Percentiles rank a stretch among this genome's conserved stretches.
These are phyloP conservation scores for Rutstroemia sp. DNA, from an alignment of 2,329 filamentous ascomycete genomes.

Conservation along the genomic window DNA sequence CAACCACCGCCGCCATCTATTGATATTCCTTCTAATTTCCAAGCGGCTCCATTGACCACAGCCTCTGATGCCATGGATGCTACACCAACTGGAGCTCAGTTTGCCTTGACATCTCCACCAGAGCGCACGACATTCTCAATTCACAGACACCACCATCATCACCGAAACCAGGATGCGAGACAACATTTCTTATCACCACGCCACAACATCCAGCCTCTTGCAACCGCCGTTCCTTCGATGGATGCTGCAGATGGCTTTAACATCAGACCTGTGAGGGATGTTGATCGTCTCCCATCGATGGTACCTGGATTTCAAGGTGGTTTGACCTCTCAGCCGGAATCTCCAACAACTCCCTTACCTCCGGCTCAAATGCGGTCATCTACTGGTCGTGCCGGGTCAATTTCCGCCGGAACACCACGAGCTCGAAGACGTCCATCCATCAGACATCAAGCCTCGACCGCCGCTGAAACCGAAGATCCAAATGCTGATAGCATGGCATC, in stretches of 20 bases:
- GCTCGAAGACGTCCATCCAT: conserved; percentile 73
- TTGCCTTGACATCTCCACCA: conserved; percentile 62
- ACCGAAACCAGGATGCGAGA: conserved; percentile 44
- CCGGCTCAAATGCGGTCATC: conserved; percentile 55
- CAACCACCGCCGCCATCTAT: conserved; percentile 80
- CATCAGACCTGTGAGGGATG: conserved; percentile 70
- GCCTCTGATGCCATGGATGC: conserved; percentile 47
- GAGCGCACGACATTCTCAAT: conserved; percentile 60
- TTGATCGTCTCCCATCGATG: conserved; percentile 80
- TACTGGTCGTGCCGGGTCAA: conserved; percentile 45
- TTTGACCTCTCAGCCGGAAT: conserved; percentile 81
- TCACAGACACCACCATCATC: conserved; percentile 44
- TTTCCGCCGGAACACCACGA: conserved; percentile 44
- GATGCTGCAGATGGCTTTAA: conserved; percentile 65
- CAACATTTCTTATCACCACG: conserved; percentile 43
- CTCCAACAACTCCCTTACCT: conserved; percentile 76
- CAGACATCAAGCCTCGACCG: conserved; percentile 78
- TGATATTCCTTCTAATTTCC: conserved; percentile 59
- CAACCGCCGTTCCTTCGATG: conserved; percentile 58
- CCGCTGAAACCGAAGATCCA: conserved; percentile 80
- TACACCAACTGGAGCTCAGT: conserved; percentile 52
- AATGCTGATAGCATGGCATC: conserved; percentile 75
- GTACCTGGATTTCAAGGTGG: conserved; percentile 60
- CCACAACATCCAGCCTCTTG: conserved; percentile 57
- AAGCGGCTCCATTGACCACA: conserved; percentile 39